Evolutionary conservation across 129 eudicot species (phyloP).

Genomic region (Artemisia argyi): DNA sequence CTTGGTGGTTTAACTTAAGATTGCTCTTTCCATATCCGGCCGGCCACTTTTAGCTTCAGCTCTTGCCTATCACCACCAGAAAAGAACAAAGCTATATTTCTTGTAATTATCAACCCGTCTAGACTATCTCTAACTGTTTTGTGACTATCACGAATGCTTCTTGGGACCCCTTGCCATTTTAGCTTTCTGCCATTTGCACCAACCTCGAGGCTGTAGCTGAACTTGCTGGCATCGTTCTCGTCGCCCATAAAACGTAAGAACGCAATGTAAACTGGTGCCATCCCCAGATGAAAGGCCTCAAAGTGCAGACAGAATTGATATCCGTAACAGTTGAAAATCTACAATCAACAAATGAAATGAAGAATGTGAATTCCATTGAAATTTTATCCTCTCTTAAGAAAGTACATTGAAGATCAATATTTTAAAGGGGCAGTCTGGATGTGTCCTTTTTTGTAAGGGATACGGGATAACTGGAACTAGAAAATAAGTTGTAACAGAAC

Average conservation of each 20-base stretch:
- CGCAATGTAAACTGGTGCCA: slow-evolving; percentile 73
- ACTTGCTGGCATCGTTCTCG: slow-evolving; percentile 61
- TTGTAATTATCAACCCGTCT: slow-evolving; percentile 58
- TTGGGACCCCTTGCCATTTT: slow-evolving; percentile 70
- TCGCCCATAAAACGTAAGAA: slow-evolving; percentile 73
- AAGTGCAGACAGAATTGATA: slow-evolving; percentile 73
- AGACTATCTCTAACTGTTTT: slow-evolving; percentile 56
- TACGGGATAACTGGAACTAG: neutral
- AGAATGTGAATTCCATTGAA: neutral
- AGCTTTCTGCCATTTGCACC: slow-evolving; percentile 53
- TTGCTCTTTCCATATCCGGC: slow-evolving; percentile 66
- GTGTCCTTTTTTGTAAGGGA: neutral
- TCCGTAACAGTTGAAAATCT: slow-evolving; percentile 68
- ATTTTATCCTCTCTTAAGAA: neutral
- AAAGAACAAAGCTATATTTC: slow-evolving; percentile 61
- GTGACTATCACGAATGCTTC: slow-evolving; percentile 72
- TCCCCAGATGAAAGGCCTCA: slow-evolving; percentile 62
- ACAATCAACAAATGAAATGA: slow-evolving; percentile 14
- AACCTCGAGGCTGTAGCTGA: slow-evolving; percentile 62
- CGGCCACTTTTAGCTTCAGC: slow-evolving; percentile 69
- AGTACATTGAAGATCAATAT: neutral
- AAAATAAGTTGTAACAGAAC: neutral
- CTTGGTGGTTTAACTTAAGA: slow-evolving; percentile 15
- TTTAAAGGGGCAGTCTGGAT: neutral
- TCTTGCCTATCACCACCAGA: slow-evolving; percentile 67